These are phyloP conservation scores for Ustilago tritici DNA, from an alignment of 1,284 basidiomycete species.

Conservation along the genomic window DNA sequence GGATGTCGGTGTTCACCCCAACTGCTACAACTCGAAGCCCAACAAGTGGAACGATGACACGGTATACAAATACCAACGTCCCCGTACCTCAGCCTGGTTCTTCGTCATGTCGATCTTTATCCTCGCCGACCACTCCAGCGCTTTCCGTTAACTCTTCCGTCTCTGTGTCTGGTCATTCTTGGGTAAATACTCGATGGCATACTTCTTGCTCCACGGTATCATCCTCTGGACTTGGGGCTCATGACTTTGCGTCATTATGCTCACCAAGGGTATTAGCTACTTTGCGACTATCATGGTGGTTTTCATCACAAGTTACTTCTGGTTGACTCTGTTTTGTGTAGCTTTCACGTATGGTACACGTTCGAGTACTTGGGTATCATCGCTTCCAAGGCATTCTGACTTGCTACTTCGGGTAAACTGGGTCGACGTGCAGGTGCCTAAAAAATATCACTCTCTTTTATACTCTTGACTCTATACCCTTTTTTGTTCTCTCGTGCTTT, in stretches of 20 bases:
- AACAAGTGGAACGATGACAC: conserved; percentile 39
- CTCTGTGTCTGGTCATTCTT: conserved; percentile 57
- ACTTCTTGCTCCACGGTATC: conserved; percentile 61
- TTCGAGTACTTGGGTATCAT: conserved; percentile 62
- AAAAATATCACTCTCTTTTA: conserved; percentile 1
- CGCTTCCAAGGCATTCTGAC: conserved; percentile 60
- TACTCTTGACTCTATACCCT: conserved; percentile 16
- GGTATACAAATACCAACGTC: conserved; percentile 43
- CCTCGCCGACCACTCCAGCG: conserved; percentile 53
- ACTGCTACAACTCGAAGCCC: conserved; percentile 49
- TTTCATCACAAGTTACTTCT: conserved; percentile 53
- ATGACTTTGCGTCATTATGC: conserved; percentile 53
- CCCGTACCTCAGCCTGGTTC: conserved; percentile 46
- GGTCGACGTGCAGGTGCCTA: conserved; percentile 45
- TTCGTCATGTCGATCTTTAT: conserved; percentile 57
- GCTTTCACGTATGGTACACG: conserved; percentile 50
- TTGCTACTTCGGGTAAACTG: conserved; percentile 50
- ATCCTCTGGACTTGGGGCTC: conserved; percentile 63
- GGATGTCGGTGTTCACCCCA: conserved; percentile 60
- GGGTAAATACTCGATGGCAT: conserved; percentile 58
- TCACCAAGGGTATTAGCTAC: conserved; percentile 46
- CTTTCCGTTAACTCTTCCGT: conserved; percentile 56
- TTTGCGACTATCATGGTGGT: conserved; percentile 55
- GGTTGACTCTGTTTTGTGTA: conserved; percentile 52
- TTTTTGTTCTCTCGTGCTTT: not conserved